Percentiles rank a stretch among this genome's conserved stretches.
phyloP scores from a whole-genome alignment of 345 rosid genomes.

The Alliaria petiolata region DNA sequence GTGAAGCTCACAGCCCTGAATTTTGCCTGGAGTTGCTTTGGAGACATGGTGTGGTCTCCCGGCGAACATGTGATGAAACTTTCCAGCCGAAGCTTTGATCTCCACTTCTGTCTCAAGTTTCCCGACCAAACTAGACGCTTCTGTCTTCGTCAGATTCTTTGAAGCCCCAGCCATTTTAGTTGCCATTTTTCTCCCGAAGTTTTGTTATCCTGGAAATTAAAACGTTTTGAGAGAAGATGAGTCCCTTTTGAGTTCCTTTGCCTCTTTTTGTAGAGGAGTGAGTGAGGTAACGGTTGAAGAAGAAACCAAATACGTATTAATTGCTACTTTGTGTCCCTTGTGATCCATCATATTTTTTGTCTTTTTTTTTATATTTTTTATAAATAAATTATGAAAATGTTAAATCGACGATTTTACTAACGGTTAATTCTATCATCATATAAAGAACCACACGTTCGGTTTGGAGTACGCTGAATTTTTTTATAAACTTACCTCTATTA shows the following conservation, averaged over 20 bases:
- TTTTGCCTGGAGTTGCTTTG: constrained; percentile 16
- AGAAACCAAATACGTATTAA: background rate
- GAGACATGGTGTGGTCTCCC: constrained; percentile 38
- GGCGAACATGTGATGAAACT: constrained; percentile 33
- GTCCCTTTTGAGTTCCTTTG: background rate
- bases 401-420: too few relatives aligned
- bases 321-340: constrained; percentile 5
- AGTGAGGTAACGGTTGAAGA: constrained; percentile 1
- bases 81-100: background rate
- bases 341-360: background rate
- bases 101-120: constrained; percentile 5
- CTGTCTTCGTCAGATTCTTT: background rate
- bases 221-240: background rate
- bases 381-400: too few relatives aligned
- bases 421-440: too few relatives aligned
- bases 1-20: constrained; percentile 24
- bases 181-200: background rate
- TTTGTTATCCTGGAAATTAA: background rate
- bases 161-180: constrained; percentile 9
- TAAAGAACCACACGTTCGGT: too few relatives aligned
- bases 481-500: too few relatives aligned
- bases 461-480: too few relatives aligned
- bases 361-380: too few relatives aligned
- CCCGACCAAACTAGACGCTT: background rate
- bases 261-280: constrained; percentile 3